These are phyloP conservation scores for Usnea hakonensis DNA, from an alignment of 495 filamentous ascomycete genomes.

Conservation along the genomic window DNA sequence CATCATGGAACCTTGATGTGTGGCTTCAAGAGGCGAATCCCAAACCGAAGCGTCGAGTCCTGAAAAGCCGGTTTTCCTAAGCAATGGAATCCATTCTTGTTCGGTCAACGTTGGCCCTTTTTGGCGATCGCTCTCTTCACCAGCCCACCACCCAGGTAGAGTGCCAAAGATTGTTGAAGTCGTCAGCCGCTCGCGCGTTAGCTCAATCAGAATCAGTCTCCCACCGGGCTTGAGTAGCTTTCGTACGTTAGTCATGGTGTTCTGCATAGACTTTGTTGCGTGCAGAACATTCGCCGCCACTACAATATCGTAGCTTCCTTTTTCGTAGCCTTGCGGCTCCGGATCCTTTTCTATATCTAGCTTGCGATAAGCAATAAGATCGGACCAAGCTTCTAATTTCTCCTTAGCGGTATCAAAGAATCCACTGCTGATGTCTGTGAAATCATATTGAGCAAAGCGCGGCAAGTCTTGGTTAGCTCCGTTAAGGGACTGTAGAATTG, in stretches of 20 bases:
- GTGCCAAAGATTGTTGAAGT: constrained; percentile 14
- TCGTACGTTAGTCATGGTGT: constrained; percentile 30
- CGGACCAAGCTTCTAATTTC: constrained; percentile 9
- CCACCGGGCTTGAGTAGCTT: constrained; percentile 28
- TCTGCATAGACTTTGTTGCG: constrained; percentile 30
- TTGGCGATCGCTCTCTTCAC: constrained; percentile 14
- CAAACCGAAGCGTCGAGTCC: constrained; percentile 1
- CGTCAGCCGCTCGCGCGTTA: constrained; percentile 8
- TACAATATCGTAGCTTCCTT: constrained; percentile 27
- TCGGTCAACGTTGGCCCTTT: constrained; percentile 13
- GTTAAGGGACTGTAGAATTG: constrained; percentile 32
- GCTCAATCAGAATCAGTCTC: constrained; percentile 22
- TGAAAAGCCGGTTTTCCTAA: constrained; percentile 18
- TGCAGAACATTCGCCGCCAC: constrained; percentile 25
- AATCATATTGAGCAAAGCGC: constrained; percentile 14
- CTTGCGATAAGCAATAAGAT: constrained; percentile 9
- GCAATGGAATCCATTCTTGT: constrained; percentile 17
- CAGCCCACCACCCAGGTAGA: constrained; percentile 28
- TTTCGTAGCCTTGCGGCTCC: constrained; percentile 35
- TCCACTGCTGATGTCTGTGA: constrained; percentile 36
- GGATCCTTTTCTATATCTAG: constrained; percentile 27
- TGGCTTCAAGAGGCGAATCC: constrained; percentile 4
- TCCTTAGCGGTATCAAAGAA: constrained; percentile 33
- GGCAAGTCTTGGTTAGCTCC: neutral
- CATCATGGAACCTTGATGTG: constrained; percentile 16